Evolutionary conservation across 345 rosid genomes (phyloP), one percentile per base, ranked within the genome.

Genomic region (Ricinus communis): DNA sequence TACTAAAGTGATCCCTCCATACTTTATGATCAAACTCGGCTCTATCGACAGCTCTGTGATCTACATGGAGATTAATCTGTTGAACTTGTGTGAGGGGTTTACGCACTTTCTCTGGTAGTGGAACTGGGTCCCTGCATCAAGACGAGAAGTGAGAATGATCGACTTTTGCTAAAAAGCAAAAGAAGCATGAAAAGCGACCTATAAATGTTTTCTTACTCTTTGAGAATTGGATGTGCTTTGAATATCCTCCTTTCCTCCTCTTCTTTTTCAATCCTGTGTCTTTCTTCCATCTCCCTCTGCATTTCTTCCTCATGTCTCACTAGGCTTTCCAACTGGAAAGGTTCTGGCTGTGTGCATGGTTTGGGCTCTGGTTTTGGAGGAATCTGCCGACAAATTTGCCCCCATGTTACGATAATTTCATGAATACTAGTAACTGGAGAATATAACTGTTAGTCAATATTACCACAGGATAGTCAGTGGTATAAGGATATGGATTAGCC

Each of bases 401-500:
- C 25, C 2, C 18, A 46, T 33, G 8, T 15, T 45, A 70, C 60
- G 30, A 55, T 54, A 47, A 40, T 66, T 16, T 22, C 18, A 45
- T 46, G 61, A 47, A 30, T 11, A 30, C 43, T 55, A 28, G 2
- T 33, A 36, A n/a, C 70, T 43, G 16, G n/a, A n/a, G n/a, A n/a
- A n/a, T n/a, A n/a, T n/a, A n/a, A n/a, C n/a, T n/a, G n/a, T n/a
- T n/a, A n/a, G n/a, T n/a, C n/a, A n/a, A n/a, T n/a, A n/a, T n/a
- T n/a, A 95, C 99, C 98, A 93, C 93, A 6, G 98, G 98, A 79
- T 82, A 96, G 58, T 95, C 99, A 6, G 99, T 93, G 11, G 98
- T 90, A 71, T 90, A 96, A 33, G 99, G 99, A 79, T 93, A 93
- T 65, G 99, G 99, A 47, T 68, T 85, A 50, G 97, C 96, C 82